A percentile compares a stretch with the other conserved stretches of the same genome.
phyloP scores from a whole-genome alignment of 148 eudicot species.

The Vaccinium macrocarpon region DNA sequence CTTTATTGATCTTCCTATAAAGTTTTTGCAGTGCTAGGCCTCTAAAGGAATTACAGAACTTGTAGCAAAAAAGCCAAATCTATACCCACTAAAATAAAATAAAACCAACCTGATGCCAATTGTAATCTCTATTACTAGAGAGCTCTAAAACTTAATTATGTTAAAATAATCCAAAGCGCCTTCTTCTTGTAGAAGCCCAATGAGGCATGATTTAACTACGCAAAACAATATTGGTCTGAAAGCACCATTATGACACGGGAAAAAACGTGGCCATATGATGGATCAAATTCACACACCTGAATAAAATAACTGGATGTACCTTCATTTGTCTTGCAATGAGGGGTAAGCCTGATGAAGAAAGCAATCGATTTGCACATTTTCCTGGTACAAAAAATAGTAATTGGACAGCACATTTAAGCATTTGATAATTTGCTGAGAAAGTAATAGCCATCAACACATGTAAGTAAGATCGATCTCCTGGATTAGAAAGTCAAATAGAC shows the following conservation, averaged over 20 bases:
- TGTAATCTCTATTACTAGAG: not conserved
- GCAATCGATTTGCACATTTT: constrained; percentile 95
- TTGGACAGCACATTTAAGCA: not conserved
- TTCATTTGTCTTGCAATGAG: constrained; percentile 96
- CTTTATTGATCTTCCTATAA: not conserved
- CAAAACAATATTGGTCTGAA: not conserved
- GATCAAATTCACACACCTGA: not conserved
- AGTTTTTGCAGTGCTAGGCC: not conserved
- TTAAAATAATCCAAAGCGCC: not conserved
- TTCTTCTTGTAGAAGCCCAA: not conserved
- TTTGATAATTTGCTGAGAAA: not conserved
- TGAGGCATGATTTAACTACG: not conserved
- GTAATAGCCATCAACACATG: not conserved
- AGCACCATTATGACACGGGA: not conserved
- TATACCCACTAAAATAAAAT: not conserved
- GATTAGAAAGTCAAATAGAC: not conserved
- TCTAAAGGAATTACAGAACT: not conserved
- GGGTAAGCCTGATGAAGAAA: constrained; percentile 89
- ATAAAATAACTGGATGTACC: constrained; percentile 38
- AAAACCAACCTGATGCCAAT: constrained; percentile 5
- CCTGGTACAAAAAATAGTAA: constrained; percentile 41
- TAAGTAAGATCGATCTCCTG: not conserved
- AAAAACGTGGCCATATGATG: not conserved
- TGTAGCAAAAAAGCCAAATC: not conserved
- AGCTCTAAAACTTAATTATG: not conserved